Evolutionary conservation across 192 early-diverging fungal species (phyloP).

Genomic region (Coemansia asiatica): DNA sequence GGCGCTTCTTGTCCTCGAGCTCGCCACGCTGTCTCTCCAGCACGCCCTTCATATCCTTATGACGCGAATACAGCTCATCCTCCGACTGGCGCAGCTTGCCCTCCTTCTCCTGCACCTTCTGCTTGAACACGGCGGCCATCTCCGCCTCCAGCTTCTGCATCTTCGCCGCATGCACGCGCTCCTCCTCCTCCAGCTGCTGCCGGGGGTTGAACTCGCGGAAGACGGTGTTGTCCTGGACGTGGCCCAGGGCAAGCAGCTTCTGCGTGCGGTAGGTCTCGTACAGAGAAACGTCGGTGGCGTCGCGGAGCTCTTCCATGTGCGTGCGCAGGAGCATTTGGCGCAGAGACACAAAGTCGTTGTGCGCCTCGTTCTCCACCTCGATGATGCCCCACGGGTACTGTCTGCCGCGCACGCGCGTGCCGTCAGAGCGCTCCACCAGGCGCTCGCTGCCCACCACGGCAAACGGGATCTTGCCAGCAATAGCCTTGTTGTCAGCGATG

Average conservation of each 20-base stretch:
- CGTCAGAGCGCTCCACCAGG: conserved; percentile 72
- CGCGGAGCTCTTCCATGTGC: conserved; percentile 94
- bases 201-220: conserved; percentile 77
- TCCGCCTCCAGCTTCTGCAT: conserved; percentile 96
- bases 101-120: conserved; percentile 98
- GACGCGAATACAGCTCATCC: conserved; percentile 91
- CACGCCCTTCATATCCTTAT: conserved; percentile 95
- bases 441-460: conserved; percentile 87
- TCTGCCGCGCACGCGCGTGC: conserved; percentile 81
- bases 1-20: conserved; percentile 87
- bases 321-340: conserved; percentile 87
- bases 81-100: conserved; percentile 93
- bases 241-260: conserved; percentile 82
- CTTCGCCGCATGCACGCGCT: conserved; percentile 84
- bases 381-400: conserved; percentile 91
- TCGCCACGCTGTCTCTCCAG: conserved; percentile 91
- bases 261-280: conserved; percentile 96
- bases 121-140: conserved; percentile 97
- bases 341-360: conserved; percentile 93
- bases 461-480: conserved; percentile 86
- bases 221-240: conserved; percentile 72
- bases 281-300: conserved; percentile 80
- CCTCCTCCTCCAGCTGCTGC: conserved; percentile 86
- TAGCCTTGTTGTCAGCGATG: conserved; percentile 72
- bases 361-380: conserved; percentile 92